phyloP scores from a whole-genome alignment of 2,329 filamentous ascomycete genomes.

The Drechmeria coniospora region DNA sequence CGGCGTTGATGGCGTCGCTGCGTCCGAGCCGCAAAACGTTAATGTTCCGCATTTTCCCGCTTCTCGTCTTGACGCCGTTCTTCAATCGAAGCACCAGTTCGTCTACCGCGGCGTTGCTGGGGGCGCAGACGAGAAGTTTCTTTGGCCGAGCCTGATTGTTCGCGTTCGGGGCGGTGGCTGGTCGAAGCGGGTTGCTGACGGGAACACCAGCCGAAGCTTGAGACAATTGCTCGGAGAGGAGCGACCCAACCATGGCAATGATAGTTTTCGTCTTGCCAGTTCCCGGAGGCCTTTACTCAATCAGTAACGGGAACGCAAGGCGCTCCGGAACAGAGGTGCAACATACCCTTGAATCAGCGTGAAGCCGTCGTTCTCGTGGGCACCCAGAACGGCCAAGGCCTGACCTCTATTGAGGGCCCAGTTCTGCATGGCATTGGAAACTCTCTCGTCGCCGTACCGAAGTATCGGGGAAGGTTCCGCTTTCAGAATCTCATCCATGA shows the following conservation, averaged over 20 bases:
- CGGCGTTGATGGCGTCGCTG: slow-evolving; percentile 80
- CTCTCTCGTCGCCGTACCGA: slow-evolving; percentile 58
- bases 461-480: slow-evolving; percentile 84
- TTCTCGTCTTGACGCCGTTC: slow-evolving; percentile 62
- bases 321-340: not conserved
- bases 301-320: slow-evolving; percentile 11
- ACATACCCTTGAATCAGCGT: slow-evolving; percentile 78
- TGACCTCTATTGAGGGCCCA: slow-evolving; percentile 83
- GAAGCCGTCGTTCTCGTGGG: slow-evolving; percentile 90
- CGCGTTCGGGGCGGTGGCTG: slow-evolving; percentile 7
- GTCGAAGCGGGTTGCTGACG: slow-evolving; percentile 15
- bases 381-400: slow-evolving; percentile 80
- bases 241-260: slow-evolving; percentile 81
- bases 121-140: slow-evolving; percentile 92
- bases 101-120: slow-evolving; percentile 94
- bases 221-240: slow-evolving; percentile 29
- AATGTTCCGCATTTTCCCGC: slow-evolving; percentile 58
- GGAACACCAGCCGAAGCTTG: slow-evolving; percentile 17
- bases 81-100: slow-evolving; percentile 90
- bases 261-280: slow-evolving; percentile 99
- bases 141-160: slow-evolving; percentile 33
- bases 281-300: slow-evolving; percentile 56
- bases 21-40: slow-evolving; percentile 82
- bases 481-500: slow-evolving; percentile 80
- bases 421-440: slow-evolving; percentile 53